Evolutionary conservation across 148 eudicot species (phyloP).

Genomic region (Vaccinium myrtillus): DNA sequence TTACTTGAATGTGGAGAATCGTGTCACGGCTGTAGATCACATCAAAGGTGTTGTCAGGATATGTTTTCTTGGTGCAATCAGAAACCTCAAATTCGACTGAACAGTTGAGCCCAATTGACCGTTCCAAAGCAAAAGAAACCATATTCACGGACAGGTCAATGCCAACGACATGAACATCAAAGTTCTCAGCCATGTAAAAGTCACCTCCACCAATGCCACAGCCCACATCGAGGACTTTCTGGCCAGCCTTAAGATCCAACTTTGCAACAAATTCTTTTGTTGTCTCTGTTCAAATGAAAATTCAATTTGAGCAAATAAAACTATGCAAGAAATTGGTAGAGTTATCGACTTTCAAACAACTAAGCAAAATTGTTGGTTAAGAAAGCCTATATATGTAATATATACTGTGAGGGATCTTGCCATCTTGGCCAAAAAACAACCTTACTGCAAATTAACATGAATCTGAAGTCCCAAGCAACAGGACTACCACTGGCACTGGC

Average conservation of each 20-base stretch:
- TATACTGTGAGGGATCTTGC: neutral
- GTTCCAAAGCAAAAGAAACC: slow-evolving; percentile 93
- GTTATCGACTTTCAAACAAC: neutral
- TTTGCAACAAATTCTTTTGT: slow-evolving; percentile 85
- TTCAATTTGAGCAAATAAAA: neutral
- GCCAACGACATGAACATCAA: slow-evolving; percentile 84
- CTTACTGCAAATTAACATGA: neutral
- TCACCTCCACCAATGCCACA: slow-evolving; percentile 99
- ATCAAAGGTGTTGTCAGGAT: slow-evolving; percentile 76
- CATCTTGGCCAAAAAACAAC: neutral
- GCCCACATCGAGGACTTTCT: slow-evolving; percentile 95
- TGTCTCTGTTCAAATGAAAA: slow-evolving; percentile 59
- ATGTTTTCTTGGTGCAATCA: slow-evolving; percentile 90
- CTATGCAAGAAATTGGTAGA: neutral
- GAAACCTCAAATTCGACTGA: slow-evolving; percentile 97
- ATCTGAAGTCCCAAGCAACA: neutral
- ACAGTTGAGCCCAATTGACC: slow-evolving; percentile 81
- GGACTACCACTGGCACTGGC: neutral
- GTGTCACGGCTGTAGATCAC: slow-evolving; percentile 99
- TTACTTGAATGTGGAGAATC: slow-evolving; percentile 95
- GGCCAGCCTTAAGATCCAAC: slow-evolving; percentile 88
- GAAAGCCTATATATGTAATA: neutral
- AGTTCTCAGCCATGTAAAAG: slow-evolving; percentile 96
- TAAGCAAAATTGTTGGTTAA: neutral
- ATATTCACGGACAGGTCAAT: slow-evolving; percentile 93